Evolutionary conservation across 495 filamentous ascomycete genomes (phyloP), one percentile per base, ranked within the genome.

Genomic region (Aspergillus steynii): DNA sequence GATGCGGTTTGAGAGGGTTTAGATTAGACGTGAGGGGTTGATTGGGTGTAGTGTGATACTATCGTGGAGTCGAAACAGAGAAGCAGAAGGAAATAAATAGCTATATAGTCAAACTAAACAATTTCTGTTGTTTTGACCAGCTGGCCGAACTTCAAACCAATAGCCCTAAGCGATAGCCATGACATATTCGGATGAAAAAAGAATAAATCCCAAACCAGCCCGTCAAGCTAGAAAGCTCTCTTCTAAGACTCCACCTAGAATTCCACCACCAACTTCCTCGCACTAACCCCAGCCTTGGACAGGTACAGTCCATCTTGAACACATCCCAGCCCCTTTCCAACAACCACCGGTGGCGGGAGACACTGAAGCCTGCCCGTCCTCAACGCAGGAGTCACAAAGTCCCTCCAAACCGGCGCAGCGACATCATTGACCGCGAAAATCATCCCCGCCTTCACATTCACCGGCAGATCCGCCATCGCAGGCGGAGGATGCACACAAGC

Each of bases 401-500:
- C 70, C 56, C 59, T 66, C 69, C 72, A 83, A 32, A 81, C 64
- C 0, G 75, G 71, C 9, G 69, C 71, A 8, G 72, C 71, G 49
- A 77, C 62, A 55, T 81, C 79, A 45, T 78, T 73, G 34, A 78
- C 73, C n/a, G 72, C 75, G 60, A 80, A 80, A 50, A 80, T 78
- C 77, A 78, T 74, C 20, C 75, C 70, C 1, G 69, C 64, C 57
- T 69, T 77, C 28, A 82, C 72, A 58, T 75, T 78, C n/a, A 42
- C 65, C 1, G 59, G 59, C 1, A 61, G 45, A 2, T 52, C 59
- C 12, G 45, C 29, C 7, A 15, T 1, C 8, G 42, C 8, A 1
- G 59, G 59, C n/a, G 59, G 59, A 3, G 59, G 59, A n/a, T 61
- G 59, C 12, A 61, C 59, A 5, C 5, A 20, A 4, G 53, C 59